A percentile compares a stretch with the other conserved stretches of the same genome.
phyloP scores from a whole-genome alignment of 306 rosid species.

The Cucurbita ficifolia region DNA sequence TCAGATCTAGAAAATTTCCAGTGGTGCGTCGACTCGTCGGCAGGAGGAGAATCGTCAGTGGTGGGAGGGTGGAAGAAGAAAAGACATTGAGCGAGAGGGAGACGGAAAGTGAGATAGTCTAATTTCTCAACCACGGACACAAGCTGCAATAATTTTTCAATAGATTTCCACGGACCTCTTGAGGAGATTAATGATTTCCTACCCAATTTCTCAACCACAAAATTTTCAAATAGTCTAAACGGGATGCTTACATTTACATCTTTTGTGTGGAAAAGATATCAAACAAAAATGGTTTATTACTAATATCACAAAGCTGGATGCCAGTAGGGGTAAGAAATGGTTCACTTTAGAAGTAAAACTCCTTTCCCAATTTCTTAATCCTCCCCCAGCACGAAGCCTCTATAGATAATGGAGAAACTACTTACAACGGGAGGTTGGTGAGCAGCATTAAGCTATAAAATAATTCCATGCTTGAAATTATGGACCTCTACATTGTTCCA shows the following conservation, averaged over 20 bases:
- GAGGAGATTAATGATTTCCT: too few relatives aligned
- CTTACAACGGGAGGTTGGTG: neutral
- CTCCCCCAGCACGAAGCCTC: neutral
- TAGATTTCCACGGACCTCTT: too few relatives aligned
- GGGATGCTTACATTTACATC: neutral
- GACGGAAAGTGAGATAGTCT: too few relatives aligned
- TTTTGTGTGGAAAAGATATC: neutral
- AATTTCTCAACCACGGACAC: too few relatives aligned
- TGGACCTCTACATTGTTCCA: neutral
- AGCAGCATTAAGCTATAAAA: neutral
- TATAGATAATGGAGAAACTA: neutral
- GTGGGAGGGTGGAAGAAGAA: too few relatives aligned
- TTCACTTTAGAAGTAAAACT: neutral
- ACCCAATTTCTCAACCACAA: neutral
- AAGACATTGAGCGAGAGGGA: too few relatives aligned
- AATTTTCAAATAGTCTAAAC: neutral
- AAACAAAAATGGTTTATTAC: neutral
- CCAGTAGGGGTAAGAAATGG: neutral
- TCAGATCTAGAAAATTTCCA: too few relatives aligned
- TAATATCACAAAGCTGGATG: neutral
- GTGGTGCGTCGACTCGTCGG: too few relatives aligned
- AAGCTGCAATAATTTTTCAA: too few relatives aligned
- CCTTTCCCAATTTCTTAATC: neutral
- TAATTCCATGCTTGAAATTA: neutral
- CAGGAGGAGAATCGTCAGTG: too few relatives aligned